phyloP scores from a whole-genome alignment of 306 rosid genomes.

The Cicer pinnatifidum region DNA sequence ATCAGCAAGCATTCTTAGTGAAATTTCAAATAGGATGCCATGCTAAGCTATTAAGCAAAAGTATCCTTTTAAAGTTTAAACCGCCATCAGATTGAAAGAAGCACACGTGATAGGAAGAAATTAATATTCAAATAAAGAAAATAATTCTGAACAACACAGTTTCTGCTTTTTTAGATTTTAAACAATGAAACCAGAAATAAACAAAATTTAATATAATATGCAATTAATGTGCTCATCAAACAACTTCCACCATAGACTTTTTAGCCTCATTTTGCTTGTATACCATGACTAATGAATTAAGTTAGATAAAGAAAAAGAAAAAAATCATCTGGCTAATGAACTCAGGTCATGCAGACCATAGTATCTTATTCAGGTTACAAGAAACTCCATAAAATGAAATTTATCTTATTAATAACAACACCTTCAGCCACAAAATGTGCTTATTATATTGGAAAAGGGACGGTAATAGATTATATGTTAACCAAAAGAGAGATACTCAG shows the following conservation, averaged over 20 bases:
- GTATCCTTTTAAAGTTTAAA: slow-evolving; percentile 33
- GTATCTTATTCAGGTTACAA: slow-evolving; percentile 23
- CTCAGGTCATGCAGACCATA: slow-evolving; percentile 21
- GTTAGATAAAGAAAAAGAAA: not conserved
- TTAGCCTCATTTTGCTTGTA: not conserved
- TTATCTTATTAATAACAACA: not conserved
- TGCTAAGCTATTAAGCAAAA: slow-evolving; percentile 16
- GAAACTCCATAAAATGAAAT: slow-evolving; percentile 6
- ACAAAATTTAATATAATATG: not conserved
- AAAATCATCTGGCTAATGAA: not conserved
- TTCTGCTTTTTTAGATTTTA: slow-evolving; percentile 4
- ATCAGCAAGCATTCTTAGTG: slow-evolving; percentile 35
- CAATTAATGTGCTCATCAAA: slow-evolving; percentile 28
- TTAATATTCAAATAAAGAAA: slow-evolving; percentile 21
- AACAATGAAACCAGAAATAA: slow-evolving; percentile 16
- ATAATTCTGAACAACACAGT: not conserved
- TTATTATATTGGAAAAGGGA: slow-evolving; percentile 8
- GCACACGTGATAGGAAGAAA: slow-evolving; percentile 15
- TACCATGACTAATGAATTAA: not conserved
- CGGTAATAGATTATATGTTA: not conserved
- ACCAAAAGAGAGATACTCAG: not conserved
- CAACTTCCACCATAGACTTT: not conserved
- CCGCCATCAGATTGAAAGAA: slow-evolving; percentile 3
- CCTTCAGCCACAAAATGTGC: not conserved
- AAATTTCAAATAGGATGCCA: slow-evolving; percentile 39